Conservation (phyloP, 352 stramenopile genomes). For the Vaucheria bursata region DNA sequence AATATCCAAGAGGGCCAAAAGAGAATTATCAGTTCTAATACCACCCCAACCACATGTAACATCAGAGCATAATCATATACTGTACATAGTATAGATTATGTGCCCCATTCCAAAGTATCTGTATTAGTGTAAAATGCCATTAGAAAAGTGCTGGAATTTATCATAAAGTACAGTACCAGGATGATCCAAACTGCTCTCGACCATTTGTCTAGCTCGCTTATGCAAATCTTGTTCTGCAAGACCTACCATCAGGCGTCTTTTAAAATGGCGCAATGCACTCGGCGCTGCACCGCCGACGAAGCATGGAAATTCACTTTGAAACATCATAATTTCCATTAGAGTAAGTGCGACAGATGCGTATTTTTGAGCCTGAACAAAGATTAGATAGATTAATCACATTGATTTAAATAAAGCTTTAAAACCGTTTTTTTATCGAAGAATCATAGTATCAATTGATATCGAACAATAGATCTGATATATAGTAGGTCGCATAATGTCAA, state of each 20-base stretch:
- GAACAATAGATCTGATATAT: no score
- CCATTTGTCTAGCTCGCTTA: constrained; percentile 22
- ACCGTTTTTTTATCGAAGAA: no score
- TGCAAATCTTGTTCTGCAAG: constrained; percentile 58
- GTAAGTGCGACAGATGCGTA: constrained; percentile 54
- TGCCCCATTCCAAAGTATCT: not conserved
- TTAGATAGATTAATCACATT: no score
- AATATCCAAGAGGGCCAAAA: no score
- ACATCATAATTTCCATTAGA: constrained; percentile 66
- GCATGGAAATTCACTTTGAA: constrained; percentile 62
- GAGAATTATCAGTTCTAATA: no score
- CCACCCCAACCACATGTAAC: no score
- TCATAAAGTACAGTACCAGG: constrained; percentile 83
- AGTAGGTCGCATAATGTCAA: no score
- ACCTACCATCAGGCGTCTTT: constrained; percentile 61
- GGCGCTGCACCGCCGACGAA: constrained; percentile 57
- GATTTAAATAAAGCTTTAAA: no score
- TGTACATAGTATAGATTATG: not conserved
- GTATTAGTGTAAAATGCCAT: constrained; percentile 63
- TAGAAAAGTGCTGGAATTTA: constrained; percentile 80
- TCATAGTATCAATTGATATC: no score
- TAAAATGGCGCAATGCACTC: constrained; percentile 55
- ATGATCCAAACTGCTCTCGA: constrained; percentile 66
- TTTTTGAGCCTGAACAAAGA: constrained; percentile 25
- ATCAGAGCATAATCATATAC: no score